Percentiles rank a stretch among this genome's conserved stretches.
Evolutionary conservation across 1,284 basidiomycete species (phyloP).

Genomic region (Melampsora abietis-canadensis): DNA sequence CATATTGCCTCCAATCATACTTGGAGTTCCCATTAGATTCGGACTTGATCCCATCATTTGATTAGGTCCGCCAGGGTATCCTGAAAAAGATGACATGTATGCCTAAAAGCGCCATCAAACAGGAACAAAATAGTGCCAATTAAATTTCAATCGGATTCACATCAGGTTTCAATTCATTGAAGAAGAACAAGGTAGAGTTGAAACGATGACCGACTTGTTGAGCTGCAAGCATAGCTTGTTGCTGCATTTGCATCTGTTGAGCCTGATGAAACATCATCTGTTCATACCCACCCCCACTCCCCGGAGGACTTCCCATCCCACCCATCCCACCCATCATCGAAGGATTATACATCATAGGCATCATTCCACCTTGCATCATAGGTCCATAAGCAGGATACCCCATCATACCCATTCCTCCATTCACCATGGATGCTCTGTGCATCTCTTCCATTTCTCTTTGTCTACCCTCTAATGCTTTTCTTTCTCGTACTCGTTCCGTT

Average conservation of each 20-base stretch:
- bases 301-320: conserved; percentile 6
- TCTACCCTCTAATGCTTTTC: conserved; percentile 50
- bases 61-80: not conserved
- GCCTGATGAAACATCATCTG: conserved; percentile 34
- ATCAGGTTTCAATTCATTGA: not conserved
- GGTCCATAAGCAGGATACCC: not conserved
- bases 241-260: conserved; percentile 42
- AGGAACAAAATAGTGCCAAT: not conserved
- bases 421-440: conserved; percentile 22
- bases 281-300: conserved; percentile 4
- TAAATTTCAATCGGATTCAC: not conserved
- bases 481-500: conserved; percentile 90
- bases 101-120: not conserved
- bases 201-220: conserved; percentile 21
- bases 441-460: conserved; percentile 36
- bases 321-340: conserved; percentile 7
- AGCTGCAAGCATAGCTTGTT: conserved; percentile 38
- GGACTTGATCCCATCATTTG: not conserved
- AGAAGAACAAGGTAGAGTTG: not conserved
- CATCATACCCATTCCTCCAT: not conserved
- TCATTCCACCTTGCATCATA: conserved; percentile 3
- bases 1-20: not conserved
- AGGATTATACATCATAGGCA: conserved; percentile 37
- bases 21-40: not conserved
- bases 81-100: not conserved